Evolutionary conservation across 495 filamentous ascomycete species (phyloP), one percentile per base, ranked within the genome.

Genomic region (Aspergillus carlsbadensis): DNA sequence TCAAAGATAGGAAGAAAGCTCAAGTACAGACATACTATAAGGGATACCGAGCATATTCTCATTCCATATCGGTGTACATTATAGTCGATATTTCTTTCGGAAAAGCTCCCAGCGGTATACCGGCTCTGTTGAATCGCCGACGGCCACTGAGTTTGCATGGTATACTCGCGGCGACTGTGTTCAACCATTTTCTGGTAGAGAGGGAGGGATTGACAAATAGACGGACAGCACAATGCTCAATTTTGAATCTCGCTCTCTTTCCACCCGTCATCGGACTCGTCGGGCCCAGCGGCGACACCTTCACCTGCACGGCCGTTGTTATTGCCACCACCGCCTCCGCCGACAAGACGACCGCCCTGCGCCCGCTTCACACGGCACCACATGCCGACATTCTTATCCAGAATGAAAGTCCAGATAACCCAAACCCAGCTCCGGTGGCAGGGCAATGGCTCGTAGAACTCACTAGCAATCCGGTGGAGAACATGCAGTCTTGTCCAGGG

Each of bases 321-420:
- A 45, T 21, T 29, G 47, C 18, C 33, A 15, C 51, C 70, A 51
- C 57, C 52, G 5, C 68, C 73, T 37, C 75, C 75, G 49, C 90
- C 75, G 77, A 87, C 71, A 77, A 83, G 60, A 72, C 90, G 71
- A n/a, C 85, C 85, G 5, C 92, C 91, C 60, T 91, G 84, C 59
- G 87, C 87, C 54, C 94, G 79, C 84, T 98, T 99, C 10, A 99
- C 93, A 24, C 94, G 84, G 68, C 91, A 95, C 77, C 87, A 90
- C 65, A 96, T 82, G 2, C 92, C 90, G 41, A 98, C 88, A 64
- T 90, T 81, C 64, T 86, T 83, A 70, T 98, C 94, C 73, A 87
- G 83, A 50, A 98, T 87, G 68, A 99, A 99, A 45, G 91, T 89
- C 89, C 90, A 97, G 52, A 98, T 87, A 29, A 96, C 93, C 67